Conservation (phyloP, 2,329 filamentous ascomycete species). For the Aspergillus sergii region DNA sequence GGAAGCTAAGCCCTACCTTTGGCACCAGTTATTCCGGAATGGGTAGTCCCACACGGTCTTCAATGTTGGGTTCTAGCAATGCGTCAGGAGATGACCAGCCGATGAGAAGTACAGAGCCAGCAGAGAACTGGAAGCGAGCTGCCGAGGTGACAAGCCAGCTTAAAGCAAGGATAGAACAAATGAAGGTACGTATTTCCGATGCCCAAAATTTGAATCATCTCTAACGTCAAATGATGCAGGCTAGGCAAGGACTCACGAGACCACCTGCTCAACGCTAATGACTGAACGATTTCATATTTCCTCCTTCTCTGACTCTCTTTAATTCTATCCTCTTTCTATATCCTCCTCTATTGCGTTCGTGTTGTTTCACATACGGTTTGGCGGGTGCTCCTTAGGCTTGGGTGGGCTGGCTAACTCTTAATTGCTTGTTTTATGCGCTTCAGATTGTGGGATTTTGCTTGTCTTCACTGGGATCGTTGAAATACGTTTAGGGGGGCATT, state of each 20-base stretch:
- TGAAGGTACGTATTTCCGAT: slow-evolving; percentile 67
- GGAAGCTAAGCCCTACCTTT: slow-evolving; percentile 49
- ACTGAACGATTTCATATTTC: slow-evolving; percentile 26
- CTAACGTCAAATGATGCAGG: slow-evolving; percentile 32
- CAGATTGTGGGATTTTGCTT: slow-evolving; percentile 5
- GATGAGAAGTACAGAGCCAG: slow-evolving; percentile 54
- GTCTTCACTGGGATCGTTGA: background rate
- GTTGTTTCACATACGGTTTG: slow-evolving; percentile 11
- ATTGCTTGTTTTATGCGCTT: slow-evolving; percentile 9
- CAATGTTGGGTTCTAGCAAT: slow-evolving; percentile 37
- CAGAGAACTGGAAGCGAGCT: slow-evolving; percentile 95
- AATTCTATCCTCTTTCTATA: slow-evolving; percentile 14
- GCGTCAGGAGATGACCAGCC: slow-evolving; percentile 39
- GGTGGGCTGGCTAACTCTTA: slow-evolving; percentile 15
- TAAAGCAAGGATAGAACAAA: slow-evolving; percentile 96
- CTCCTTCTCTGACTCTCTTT: slow-evolving; percentile 17
- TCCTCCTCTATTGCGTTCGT: slow-evolving; percentile 6
- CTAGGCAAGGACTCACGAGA: slow-evolving; percentile 48
- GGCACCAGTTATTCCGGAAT: slow-evolving; percentile 38
- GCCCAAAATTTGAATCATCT: background rate
- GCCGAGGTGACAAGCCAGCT: slow-evolving; percentile 97
- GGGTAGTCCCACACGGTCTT: slow-evolving; percentile 42
- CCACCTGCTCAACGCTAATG: slow-evolving; percentile 40
- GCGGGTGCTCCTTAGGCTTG: slow-evolving; percentile 9
- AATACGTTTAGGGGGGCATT: background rate